phyloP scores from a whole-genome alignment of 192 early-diverging fungal species.

The Rhizophagus sp. region DNA sequence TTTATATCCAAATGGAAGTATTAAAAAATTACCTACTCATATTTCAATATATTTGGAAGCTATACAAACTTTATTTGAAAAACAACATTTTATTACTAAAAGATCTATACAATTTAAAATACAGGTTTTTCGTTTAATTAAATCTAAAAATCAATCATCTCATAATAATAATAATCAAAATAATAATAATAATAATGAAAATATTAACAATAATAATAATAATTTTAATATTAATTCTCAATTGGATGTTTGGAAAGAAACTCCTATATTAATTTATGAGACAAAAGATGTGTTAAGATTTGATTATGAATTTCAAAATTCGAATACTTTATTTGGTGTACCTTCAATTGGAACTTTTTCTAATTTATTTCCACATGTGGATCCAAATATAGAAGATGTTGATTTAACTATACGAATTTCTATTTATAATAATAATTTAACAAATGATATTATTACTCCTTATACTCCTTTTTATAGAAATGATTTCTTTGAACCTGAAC shows the following conservation, averaged over 20 bases:
- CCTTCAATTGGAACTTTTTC: background rate
- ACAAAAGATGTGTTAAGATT: background rate
- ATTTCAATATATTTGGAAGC: conserved; percentile 17
- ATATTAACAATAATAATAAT: background rate
- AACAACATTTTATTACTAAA: background rate
- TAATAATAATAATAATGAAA: background rate
- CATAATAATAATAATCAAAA: background rate
- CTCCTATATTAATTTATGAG: background rate
- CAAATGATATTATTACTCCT: background rate
- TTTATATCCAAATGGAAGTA: conserved; percentile 17
- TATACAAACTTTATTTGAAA: conserved; percentile 18
- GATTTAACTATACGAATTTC: background rate
- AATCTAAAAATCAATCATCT: background rate
- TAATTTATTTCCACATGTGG: conserved; percentile 1
- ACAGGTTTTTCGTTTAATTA: background rate
- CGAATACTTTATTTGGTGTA: background rate
- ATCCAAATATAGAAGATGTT: background rate
- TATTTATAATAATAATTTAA: conserved; percentile 3
- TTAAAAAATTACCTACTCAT: background rate
- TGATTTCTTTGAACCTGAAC: background rate
- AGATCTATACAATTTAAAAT: background rate
- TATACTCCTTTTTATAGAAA: background rate
- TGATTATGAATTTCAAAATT: conserved; percentile 11
- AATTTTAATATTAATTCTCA: background rate
- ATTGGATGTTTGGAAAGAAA: background rate